phyloP scores from a whole-genome alignment of 2,329 filamentous ascomycete genomes.

The Aureobasidium lini region DNA sequence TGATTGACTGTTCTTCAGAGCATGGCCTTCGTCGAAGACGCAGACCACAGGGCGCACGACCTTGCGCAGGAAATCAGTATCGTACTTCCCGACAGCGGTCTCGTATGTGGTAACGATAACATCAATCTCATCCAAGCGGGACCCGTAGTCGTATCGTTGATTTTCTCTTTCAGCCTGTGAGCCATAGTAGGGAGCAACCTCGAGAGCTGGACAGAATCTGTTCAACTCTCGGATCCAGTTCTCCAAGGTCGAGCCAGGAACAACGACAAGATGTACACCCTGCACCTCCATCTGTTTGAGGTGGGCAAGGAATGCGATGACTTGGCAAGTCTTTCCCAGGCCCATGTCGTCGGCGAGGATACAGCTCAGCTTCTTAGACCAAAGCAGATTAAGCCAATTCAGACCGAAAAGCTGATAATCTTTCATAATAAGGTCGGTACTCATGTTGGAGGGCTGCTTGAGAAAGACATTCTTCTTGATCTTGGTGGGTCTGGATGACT shows the following conservation, averaged over 20 bases:
- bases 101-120: conserved; percentile 68
- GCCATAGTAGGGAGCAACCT: conserved; percentile 67
- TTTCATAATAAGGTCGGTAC: conserved; percentile 69
- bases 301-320: conserved; percentile 84
- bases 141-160: conserved; percentile 59
- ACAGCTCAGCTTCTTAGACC: conserved; percentile 69
- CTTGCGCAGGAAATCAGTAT: conserved; percentile 55
- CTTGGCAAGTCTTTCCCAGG: conserved; percentile 88
- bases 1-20: conserved; percentile 81
- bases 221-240: conserved; percentile 93
- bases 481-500: conserved; percentile 20
- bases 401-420: conserved; percentile 90
- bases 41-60: conserved; percentile 48
- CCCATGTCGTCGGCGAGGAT: conserved; percentile 98
- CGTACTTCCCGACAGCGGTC: conserved; percentile 49
- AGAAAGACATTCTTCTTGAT: conserved; percentile 41
- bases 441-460: conserved; percentile 71
- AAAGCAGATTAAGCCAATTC: conserved; percentile 87
- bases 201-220: conserved; percentile 71
- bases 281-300: conserved; percentile 60
- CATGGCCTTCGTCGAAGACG: conserved; percentile 92
- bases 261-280: conserved; percentile 78
- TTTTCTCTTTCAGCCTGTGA: conserved; percentile 58
- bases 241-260: conserved; percentile 86
- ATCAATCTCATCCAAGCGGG: conserved; percentile 58